phyloP scores from a whole-genome alignment of 2,329 filamentous ascomycete genomes.

The Dryadomyces quercivorus region DNA sequence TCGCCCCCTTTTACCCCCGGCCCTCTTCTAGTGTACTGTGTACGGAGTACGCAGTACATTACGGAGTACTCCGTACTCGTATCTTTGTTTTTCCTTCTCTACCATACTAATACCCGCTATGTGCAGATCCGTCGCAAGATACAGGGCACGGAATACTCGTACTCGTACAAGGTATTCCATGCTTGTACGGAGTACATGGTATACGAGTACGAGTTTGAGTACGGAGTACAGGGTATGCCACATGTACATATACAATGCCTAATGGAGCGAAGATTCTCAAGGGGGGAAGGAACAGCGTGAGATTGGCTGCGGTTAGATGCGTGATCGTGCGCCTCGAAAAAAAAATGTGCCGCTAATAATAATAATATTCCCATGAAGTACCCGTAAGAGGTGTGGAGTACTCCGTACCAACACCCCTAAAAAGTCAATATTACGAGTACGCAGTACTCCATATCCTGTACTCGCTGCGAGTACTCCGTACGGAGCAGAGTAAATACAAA shows the following conservation, averaged over 20 bases:
- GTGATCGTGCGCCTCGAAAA: neutral
- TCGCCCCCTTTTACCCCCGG: neutral
- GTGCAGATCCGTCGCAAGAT: too few relatives aligned
- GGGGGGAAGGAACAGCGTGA: neutral
- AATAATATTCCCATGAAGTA: neutral
- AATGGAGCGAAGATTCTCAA: neutral
- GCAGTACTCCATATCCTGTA: too few relatives aligned
- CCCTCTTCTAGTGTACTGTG: too few relatives aligned
- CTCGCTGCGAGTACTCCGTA: too few relatives aligned
- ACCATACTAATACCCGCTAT: too few relatives aligned
- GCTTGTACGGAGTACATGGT: too few relatives aligned
- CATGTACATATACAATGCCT: neutral
- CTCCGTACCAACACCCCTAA: too few relatives aligned
- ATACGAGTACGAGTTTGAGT: neutral
- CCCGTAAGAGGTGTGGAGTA: neutral
- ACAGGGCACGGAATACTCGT: too few relatives aligned
- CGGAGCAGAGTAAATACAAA: too few relatives aligned
- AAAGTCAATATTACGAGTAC: neutral
- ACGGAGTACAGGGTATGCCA: neutral
- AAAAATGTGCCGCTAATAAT: neutral
- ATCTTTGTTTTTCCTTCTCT: neutral
- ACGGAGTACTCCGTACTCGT: too few relatives aligned
- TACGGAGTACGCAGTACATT: too few relatives aligned
- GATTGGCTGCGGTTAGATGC: conserved; percentile 1
- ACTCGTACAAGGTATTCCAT: too few relatives aligned